Conservation (phyloP, 208 protist genomes). For the Crithidia sp. region DNA sequence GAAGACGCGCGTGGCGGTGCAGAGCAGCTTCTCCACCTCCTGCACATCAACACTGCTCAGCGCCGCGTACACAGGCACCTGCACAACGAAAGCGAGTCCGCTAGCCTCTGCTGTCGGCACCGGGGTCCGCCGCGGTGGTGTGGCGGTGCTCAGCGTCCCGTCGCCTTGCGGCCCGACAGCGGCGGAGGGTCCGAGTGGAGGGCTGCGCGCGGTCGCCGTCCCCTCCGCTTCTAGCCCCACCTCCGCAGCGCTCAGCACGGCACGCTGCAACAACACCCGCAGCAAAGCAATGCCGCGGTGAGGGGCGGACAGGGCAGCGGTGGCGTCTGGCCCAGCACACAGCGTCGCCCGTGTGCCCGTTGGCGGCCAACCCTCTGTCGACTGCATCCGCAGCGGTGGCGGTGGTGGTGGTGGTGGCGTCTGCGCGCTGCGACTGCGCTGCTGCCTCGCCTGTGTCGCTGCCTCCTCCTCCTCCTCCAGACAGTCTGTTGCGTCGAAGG, state of each 20-base stretch:
- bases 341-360: too few species aligned
- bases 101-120: neutral
- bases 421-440: neutral
- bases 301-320: neutral
- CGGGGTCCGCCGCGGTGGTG: too few species aligned
- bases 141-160: too few species aligned
- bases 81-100: constrained; percentile 16
- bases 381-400: neutral
- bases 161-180: neutral
- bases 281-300: constrained; percentile 48
- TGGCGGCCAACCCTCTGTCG: too few species aligned
- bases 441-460: neutral
- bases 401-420: neutral
- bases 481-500: constrained; percentile 17
- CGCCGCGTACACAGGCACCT: constrained; percentile 24
- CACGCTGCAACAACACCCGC: constrained; percentile 58
- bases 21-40: constrained; percentile 25
- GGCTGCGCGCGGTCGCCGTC: neutral
- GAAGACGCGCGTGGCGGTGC: constrained; percentile 35
- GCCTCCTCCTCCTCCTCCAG: constrained; percentile 30
- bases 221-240: constrained; percentile 24
- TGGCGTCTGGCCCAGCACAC: too few species aligned
- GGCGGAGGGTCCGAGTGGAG: neutral
- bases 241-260: constrained; percentile 35
- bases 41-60: constrained; percentile 14